Conservation (phyloP, 768 basidiomycete genomes). For the Leccinellum albellum region DNA sequence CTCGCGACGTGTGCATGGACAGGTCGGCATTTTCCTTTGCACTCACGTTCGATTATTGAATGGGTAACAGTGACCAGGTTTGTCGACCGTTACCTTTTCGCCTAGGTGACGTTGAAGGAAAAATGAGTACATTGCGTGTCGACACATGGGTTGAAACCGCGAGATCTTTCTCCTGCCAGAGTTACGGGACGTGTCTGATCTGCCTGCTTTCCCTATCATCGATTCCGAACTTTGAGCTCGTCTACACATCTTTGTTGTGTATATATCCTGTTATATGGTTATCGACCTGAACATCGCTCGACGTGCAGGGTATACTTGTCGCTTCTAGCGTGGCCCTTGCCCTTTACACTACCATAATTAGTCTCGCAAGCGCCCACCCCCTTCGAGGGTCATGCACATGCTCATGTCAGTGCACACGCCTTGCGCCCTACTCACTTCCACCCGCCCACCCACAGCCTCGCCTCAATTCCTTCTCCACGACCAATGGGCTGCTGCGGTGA, state of each 20-base stretch:
- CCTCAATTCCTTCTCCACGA: neutral
- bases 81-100: neutral
- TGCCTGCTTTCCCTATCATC: too few relatives aligned
- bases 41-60: too few relatives aligned
- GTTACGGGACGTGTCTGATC: too few relatives aligned
- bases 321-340: constrained; percentile 4
- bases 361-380: constrained; percentile 9
- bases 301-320: too few relatives aligned
- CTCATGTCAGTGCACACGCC: neutral
- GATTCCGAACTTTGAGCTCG: too few relatives aligned
- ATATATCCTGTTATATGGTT: too few relatives aligned
- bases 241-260: too few relatives aligned
- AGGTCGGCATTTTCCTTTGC: constrained; percentile 4
- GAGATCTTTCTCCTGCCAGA: neutral
- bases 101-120: neutral
- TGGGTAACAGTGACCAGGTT: too few relatives aligned
- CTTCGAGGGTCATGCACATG: neutral
- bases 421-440: neutral
- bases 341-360: constrained; percentile 11
- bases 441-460: neutral
- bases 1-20: constrained; percentile 1
- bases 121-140: too few relatives aligned
- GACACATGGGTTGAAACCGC: neutral
- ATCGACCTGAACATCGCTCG: too few relatives aligned
- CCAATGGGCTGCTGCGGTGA: constrained; percentile 71